Percentiles rank a stretch among this genome's conserved stretches.
phyloP scores from a whole-genome alignment of 2,329 filamentous ascomycete species.

The Fonsecaea monophora region DNA sequence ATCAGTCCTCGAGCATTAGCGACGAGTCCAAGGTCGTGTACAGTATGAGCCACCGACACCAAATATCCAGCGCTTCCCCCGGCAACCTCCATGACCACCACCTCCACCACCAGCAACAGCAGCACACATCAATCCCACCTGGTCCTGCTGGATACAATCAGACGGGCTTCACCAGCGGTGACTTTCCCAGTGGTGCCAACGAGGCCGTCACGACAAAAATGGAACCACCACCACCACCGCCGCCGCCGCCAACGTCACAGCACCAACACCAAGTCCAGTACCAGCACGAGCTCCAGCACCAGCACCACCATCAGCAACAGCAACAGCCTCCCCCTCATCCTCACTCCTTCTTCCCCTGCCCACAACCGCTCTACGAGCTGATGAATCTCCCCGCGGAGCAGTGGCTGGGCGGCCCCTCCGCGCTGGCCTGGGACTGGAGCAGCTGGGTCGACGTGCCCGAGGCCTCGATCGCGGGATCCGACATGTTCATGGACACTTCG shows the following conservation, averaged over 20 bases:
- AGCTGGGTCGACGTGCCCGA: constrained; percentile 7
- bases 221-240: not conserved
- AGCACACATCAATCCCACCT: not conserved
- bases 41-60: constrained; percentile 1
- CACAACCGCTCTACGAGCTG: constrained; percentile 19
- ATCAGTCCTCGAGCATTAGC: constrained; percentile 8
- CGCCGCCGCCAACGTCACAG: no score
- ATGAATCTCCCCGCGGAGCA: constrained; percentile 23
- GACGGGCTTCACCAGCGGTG: not conserved
- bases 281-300: no score
- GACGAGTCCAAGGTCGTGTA: constrained; percentile 11
- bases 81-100: not conserved
- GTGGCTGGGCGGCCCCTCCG: constrained; percentile 20
- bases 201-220: not conserved
- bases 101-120: not conserved
- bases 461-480: not conserved
- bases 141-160: not conserved
- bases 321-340: not conserved
- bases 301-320: not conserved
- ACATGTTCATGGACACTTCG: not conserved
- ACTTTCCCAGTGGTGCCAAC: not conserved
- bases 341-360: constrained; percentile 15
- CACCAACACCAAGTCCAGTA: no score
- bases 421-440: constrained; percentile 26
- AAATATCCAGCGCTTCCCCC: not conserved